Evolutionary conservation across 257 asterid genomes (phyloP).

Genomic region (Solanum neorickii): DNA sequence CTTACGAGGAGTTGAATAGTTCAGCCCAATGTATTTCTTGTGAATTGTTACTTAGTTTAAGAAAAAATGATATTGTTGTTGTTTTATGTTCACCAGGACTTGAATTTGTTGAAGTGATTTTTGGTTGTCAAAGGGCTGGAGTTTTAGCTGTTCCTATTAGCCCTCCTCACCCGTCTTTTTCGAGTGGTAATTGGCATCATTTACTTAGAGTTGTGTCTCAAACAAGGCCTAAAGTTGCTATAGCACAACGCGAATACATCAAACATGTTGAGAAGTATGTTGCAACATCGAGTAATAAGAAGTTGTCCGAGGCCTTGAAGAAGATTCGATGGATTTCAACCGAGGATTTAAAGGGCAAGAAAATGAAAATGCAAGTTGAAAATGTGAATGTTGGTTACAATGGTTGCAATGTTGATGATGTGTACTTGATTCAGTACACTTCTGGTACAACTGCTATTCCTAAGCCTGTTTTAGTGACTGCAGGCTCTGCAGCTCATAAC

Average conservation of each 20-base stretch:
- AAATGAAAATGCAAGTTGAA: background rate
- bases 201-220: conserved; percentile 56
- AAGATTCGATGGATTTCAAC: conserved; percentile 35
- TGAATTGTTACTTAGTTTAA: conserved; percentile 15
- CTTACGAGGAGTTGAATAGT: conserved; percentile 40
- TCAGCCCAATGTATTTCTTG: conserved; percentile 40
- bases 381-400: conserved; percentile 1
- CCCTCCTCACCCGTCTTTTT: conserved; percentile 45
- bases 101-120: conserved; percentile 44
- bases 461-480: conserved; percentile 65
- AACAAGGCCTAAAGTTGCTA: conserved; percentile 62
- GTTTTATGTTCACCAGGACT: conserved; percentile 57
- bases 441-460: conserved; percentile 77
- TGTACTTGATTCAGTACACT: conserved; percentile 70
- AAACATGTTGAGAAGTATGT: conserved; percentile 17
- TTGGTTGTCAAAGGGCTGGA: conserved; percentile 73
- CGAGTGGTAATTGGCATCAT: conserved; percentile 23
- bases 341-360: conserved; percentile 22
- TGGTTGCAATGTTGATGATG: conserved; percentile 49
- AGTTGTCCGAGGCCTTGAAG: conserved; percentile 18
- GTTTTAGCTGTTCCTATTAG: conserved; percentile 36
- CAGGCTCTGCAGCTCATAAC: conserved; percentile 87
- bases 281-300: conserved; percentile 1
- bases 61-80: conserved; percentile 41
- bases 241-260: conserved; percentile 33